These are phyloP conservation scores for Xerocomellus amylosporus DNA, from an alignment of 768 basidiomycete species.

Conservation along the genomic window DNA sequence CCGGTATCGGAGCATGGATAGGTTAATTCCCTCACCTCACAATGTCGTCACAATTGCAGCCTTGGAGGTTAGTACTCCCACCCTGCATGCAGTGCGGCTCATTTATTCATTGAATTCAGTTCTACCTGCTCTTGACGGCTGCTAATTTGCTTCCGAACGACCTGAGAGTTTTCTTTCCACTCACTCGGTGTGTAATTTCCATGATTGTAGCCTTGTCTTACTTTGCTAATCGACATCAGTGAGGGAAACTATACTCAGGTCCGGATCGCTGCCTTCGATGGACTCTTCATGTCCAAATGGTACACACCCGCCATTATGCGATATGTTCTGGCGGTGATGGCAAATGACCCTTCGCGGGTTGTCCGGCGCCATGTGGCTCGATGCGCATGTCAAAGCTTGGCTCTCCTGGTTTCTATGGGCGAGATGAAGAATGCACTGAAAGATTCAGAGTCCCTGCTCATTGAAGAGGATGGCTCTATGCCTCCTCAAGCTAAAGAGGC, in stretches of 20 bases:
- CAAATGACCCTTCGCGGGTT: slow-evolving; percentile 76
- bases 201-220: background rate
- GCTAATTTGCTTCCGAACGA: slow-evolving; percentile 79
- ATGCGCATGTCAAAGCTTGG: slow-evolving; percentile 81
- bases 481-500: slow-evolving; percentile 69
- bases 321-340: slow-evolving; percentile 84
- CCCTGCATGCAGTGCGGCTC: background rate
- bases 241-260: slow-evolving; percentile 94
- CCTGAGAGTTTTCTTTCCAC: slow-evolving; percentile 74
- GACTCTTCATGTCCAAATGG: slow-evolving; percentile 87
- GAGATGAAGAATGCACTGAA: slow-evolving; percentile 79
- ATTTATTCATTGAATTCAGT: slow-evolving; percentile 44
- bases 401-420: slow-evolving; percentile 82
- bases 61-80: slow-evolving; percentile 65
- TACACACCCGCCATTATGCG: slow-evolving; percentile 79
- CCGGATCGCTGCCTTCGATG: slow-evolving; percentile 91
- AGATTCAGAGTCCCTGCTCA: slow-evolving; percentile 73
- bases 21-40: slow-evolving; percentile 90
- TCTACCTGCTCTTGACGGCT: slow-evolving; percentile 72
- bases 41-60: slow-evolving; percentile 91
- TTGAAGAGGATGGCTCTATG: slow-evolving; percentile 80
- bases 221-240: slow-evolving; percentile 40
- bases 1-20: slow-evolving; percentile 91
- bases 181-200: slow-evolving; percentile 66
- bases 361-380: slow-evolving; percentile 87